A percentile compares a stretch with the other conserved stretches of the same genome.
Conservation (phyloP, 2,329 filamentous ascomycete species). For the Mariannaea sp. region DNA sequence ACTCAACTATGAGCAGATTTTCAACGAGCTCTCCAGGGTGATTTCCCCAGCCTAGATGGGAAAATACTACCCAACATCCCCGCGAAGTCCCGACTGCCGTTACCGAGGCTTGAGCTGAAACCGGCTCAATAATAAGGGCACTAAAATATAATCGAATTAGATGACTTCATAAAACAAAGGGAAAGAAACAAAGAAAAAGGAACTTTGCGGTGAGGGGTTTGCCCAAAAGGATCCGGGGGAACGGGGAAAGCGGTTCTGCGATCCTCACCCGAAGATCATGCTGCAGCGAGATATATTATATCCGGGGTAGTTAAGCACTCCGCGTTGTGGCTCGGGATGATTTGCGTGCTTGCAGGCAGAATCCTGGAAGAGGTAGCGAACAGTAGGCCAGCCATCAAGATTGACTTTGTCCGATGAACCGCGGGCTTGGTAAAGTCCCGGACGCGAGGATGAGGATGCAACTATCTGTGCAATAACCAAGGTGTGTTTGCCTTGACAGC, state of each 20-base stretch:
- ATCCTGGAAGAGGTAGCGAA: background rate
- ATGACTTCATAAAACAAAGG: background rate
- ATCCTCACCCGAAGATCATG: constrained; percentile 12
- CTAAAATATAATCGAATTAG: too few relatives aligned
- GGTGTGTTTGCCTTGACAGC: too few relatives aligned
- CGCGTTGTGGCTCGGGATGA: constrained; percentile 9
- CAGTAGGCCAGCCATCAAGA: constrained; percentile 3
- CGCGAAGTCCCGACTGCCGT: constrained; percentile 14
- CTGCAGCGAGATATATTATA: constrained; percentile 10
- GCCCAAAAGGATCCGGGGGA: constrained; percentile 10
- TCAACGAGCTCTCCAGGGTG: background rate
- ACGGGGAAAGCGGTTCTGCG: background rate
- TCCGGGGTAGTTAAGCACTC: constrained; percentile 15
- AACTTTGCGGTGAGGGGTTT: background rate
- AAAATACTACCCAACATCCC: constrained; percentile 1
- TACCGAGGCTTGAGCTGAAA: constrained; percentile 5
- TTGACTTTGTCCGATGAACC: constrained; percentile 5
- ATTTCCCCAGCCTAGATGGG: background rate
- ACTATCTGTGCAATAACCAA: background rate
- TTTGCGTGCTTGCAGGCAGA: constrained; percentile 9
- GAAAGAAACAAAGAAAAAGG: background rate
- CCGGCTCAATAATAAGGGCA: background rate
- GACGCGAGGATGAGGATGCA: background rate
- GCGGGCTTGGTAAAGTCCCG: background rate
- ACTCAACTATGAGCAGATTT: constrained; percentile 3